Percentiles rank a stretch among this genome's conserved stretches.
phyloP scores from a whole-genome alignment of 2,329 filamentous ascomycete species.

The Aureobasidium melanogenum region DNA sequence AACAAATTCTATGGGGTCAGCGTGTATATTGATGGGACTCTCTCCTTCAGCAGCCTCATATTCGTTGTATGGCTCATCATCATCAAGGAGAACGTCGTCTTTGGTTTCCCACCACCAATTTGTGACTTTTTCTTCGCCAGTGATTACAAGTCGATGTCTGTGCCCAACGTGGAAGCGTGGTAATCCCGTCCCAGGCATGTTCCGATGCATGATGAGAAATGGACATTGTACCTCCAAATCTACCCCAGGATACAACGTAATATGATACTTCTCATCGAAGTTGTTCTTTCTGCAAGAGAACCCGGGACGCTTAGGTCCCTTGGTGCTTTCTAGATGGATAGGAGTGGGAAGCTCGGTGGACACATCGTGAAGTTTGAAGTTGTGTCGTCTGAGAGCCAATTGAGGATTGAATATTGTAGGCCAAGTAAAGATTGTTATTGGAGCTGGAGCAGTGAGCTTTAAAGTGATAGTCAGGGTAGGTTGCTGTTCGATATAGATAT shows the following conservation, averaged over 20 bases:
- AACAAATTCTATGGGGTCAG: not conserved
- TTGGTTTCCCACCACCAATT: not conserved
- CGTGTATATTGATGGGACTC: not conserved
- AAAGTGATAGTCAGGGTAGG: not conserved
- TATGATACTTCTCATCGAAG: not conserved
- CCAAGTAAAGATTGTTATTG: not conserved
- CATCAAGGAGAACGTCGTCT: not conserved
- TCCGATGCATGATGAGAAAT: not conserved
- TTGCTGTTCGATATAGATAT: not conserved
- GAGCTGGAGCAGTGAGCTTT: not conserved
- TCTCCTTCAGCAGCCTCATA: not conserved
- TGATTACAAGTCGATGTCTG: not conserved
- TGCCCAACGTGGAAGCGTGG: not conserved
- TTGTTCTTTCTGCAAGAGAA: not conserved
- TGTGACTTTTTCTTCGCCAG: not conserved
- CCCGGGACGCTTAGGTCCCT: not conserved
- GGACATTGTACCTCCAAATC: not conserved
- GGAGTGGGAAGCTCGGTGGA: not conserved
- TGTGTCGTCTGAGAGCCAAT: not conserved
- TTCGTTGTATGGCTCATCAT: not conserved
- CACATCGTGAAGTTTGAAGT: not conserved
- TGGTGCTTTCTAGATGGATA: not conserved
- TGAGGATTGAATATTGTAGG: not conserved
- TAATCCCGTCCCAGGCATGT: not conserved
- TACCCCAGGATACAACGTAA: not conserved